Base-by-base conservation (phyloP, 2,329 filamentous ascomycete genomes). In the Phaeosphaeriaceae sp. region DNA sequence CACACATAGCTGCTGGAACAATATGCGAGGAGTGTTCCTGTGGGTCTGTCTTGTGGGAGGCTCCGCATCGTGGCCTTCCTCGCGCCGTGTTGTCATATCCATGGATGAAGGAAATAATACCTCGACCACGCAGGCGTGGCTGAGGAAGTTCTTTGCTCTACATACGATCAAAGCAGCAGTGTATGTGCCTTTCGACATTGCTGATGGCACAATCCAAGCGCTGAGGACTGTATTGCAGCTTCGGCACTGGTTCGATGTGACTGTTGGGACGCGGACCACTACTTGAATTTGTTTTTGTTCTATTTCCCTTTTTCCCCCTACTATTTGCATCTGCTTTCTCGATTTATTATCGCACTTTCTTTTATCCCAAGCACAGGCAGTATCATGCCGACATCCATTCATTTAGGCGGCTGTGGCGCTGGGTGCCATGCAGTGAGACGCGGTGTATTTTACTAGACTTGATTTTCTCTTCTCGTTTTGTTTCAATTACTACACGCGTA, bases 31-130 rank as follows among this genome's bases (percentile, higher is more conserved):
- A 10, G 68, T 71, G 23, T 71, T 76, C 28, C 49, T 75, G 3
- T 77, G 74, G 74, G 60, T 75, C 10, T 71, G 67, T 49, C 63
- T 75, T 1, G 58, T 76, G 9, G 74, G 75, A 1, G 72, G 70
- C 13, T 66, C 71, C 0, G 73, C 72, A 21, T 63, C 67, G 1
- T 72, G 70, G 68, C 49, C 63, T 15, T 53, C 55, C 22, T 49
- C 53, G 5, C 58, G 54, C 10, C 15, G 26, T 28, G 26, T 28
- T 28, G 30, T 49, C 5, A 7, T 24, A 23, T 19, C 42, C 52
- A 4, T 55, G 43, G 52, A 49, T 19, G 44, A 59, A n/a, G 22
- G 35, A n/a, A 58, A 66, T 15, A 65, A 66, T 2, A 8, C 22
- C 13, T 49, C 61, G 3, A 52, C 55, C 1, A 40, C 58, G 22